Base-by-base conservation (phyloP, 768 basidiomycete genomes). In the Russula sp. region DNA sequence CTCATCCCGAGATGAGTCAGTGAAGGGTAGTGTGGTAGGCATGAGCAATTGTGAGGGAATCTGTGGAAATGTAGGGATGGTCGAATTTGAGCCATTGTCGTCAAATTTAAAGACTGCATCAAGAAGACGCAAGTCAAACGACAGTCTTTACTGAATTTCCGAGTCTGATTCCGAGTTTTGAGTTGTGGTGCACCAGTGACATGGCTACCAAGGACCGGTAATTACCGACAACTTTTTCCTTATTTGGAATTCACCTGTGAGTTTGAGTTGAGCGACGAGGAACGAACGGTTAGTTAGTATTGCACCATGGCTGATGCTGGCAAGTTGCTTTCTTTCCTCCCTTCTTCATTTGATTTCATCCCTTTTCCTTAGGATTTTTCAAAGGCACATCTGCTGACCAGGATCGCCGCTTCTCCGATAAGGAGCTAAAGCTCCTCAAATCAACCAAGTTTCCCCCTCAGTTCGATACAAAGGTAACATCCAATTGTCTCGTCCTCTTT, bases 331-430 rank as follows among this genome's bases (percentile, higher is more conserved):
- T n/a, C 37, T 51, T 13, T 20, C 27, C 32, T 47, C 11, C 16
- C 20, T 48, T 32, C 1, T 7, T 13, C 32, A 32, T 31, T 39
- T 20, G 3, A 35, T 6, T 45, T 59, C 16, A 35, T 50, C 16
- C n/a, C 20, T 37, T 20, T 31, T 40, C 16, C 13, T 31, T 49
- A 67, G 90, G 90, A 34, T 91, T 91, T 74, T 91, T 93, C 86
- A 91, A 91, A 75, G 91, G 91, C 71, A 93, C 90, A 31, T 91
- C 89, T 67, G 87, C 89, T 37, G 91, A 91, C 78, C 90, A 94
- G 75, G 92, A 94, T 74, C 85, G 89, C 68, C 84, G 95, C 55
- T 97, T 98, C 75, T 90, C 90, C 34, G 91, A 98, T 82, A 97
- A 98, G 78, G 94, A 96, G 76, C 76, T 88, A 57, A 93, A 93